Evolutionary conservation across 78 protist genomes (phyloP).

Genomic region (Mantamonas sphyraenae): DNA sequence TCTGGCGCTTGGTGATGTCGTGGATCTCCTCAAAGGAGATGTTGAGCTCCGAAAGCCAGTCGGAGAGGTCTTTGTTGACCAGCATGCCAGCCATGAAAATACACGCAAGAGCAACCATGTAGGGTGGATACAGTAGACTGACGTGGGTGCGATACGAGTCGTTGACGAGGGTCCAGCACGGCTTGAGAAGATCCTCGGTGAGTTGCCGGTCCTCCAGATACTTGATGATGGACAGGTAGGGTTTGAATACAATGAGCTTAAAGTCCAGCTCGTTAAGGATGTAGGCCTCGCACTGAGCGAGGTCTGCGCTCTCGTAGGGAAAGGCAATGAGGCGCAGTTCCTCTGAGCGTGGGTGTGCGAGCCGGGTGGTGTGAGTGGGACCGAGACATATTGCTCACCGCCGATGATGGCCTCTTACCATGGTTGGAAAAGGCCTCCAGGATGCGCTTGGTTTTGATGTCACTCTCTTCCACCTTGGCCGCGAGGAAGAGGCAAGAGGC

Average conservation of each 20-base stretch:
- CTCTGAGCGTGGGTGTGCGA: too few relatives aligned
- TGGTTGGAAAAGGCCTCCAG: too few relatives aligned
- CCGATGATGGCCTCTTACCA: too few relatives aligned
- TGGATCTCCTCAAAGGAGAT: too few relatives aligned
- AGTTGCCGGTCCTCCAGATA: neutral
- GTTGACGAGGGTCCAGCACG: constrained; percentile 18
- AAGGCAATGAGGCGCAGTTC: too few relatives aligned
- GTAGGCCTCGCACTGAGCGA: constrained; percentile 4
- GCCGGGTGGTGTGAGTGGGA: too few relatives aligned
- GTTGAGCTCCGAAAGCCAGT: too few relatives aligned
- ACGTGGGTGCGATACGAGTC: constrained; percentile 28
- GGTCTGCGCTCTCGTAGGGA: too few relatives aligned
- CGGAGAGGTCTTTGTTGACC: too few relatives aligned
- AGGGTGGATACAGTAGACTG: constrained; percentile 27
- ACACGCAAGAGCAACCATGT: constrained; percentile 25
- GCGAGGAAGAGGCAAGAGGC: constrained; percentile 19
- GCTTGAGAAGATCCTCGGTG: neutral
- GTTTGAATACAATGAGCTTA: constrained; percentile 11
- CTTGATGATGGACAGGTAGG: constrained; percentile 9
- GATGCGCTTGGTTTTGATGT: neutral
- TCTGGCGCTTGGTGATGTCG: too few relatives aligned
- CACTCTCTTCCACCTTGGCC: constrained; percentile 27
- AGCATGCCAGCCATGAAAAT: constrained; percentile 25
- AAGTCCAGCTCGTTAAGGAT: constrained; percentile 16
- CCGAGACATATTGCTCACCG: too few relatives aligned